Conservation (phyloP, 2,329 filamentous ascomycete species). For the Camillea tinctor region DNA sequence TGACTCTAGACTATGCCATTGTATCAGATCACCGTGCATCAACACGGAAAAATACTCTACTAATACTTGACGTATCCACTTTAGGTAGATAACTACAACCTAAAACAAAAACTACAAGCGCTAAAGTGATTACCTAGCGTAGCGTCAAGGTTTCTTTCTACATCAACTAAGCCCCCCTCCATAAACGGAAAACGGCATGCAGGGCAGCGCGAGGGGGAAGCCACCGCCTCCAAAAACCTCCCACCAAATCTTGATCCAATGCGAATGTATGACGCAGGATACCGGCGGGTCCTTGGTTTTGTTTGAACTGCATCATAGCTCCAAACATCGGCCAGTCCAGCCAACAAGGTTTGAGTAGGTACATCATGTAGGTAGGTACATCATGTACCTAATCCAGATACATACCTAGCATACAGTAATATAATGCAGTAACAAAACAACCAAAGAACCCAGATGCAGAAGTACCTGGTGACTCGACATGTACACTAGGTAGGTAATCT, state of each 20-base stretch:
- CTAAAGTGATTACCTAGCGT: not conserved
- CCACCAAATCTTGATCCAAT: not conserved
- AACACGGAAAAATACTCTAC: too few relatives aligned
- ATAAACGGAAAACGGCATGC: not conserved
- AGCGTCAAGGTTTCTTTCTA: not conserved
- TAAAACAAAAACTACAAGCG: not conserved
- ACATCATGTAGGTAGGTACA: too few relatives aligned
- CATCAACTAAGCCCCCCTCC: not conserved
- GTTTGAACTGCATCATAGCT: constrained; percentile 23
- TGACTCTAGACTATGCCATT: not conserved
- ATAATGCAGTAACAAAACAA: not conserved
- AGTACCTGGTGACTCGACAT: constrained; percentile 9
- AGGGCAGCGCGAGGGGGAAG: not conserved
- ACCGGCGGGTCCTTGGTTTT: constrained; percentile 8
- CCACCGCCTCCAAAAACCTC: too few relatives aligned
- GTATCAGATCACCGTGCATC: not conserved
- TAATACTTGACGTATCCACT: too few relatives aligned
- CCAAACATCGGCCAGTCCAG: constrained; percentile 6
- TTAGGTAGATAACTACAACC: too few relatives aligned
- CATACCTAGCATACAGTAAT: not conserved
- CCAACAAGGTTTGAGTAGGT: constrained; percentile 14
- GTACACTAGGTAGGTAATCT: not conserved
- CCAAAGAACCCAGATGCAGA: not conserved
- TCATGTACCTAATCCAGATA: constrained; percentile 6
- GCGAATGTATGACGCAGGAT: not conserved